Evolutionary conservation across 31 red algal genomes (phyloP).

Genomic region (Endocladia muricata): DNA sequence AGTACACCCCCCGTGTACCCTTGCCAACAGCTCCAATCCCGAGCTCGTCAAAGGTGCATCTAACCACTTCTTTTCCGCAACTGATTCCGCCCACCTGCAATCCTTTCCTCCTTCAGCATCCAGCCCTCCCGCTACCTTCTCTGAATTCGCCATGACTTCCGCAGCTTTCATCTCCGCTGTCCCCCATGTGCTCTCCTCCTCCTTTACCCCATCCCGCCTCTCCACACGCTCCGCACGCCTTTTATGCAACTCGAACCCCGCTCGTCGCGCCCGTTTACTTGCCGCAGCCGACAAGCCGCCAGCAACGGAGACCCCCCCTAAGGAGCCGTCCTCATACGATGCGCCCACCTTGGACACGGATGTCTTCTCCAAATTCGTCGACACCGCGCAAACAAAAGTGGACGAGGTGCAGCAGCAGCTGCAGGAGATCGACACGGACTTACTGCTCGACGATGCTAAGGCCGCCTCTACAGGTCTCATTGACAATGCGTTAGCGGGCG

Average conservation of each 20-base stretch:
- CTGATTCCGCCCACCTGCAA: not conserved
- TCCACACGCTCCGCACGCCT: not conserved
- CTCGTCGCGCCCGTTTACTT: not conserved
- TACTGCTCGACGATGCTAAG: slow-evolving; percentile 42
- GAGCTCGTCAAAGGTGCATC: not conserved
- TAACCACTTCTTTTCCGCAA: not conserved
- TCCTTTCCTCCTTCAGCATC: not conserved
- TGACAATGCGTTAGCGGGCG: slow-evolving; percentile 91
- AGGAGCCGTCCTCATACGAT: not conserved
- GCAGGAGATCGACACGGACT: slow-evolving; percentile 53
- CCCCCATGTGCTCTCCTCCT: not conserved
- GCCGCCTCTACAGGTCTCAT: slow-evolving; percentile 53
- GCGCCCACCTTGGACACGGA: slow-evolving; percentile 67
- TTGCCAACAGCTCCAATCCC: not conserved
- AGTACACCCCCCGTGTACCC: too few relatives aligned
- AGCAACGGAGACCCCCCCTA: not conserved
- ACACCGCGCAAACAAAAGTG: slow-evolving; percentile 53
- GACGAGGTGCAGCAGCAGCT: slow-evolving; percentile 40
- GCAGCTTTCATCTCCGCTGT: not conserved
- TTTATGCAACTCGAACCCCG: not conserved
- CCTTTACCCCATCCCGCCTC: not conserved
- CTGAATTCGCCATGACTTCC: not conserved
- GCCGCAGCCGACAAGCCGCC: not conserved
- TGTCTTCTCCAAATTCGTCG: slow-evolving; percentile 73
- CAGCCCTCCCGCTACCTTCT: not conserved